Evolutionary conservation across 768 basidiomycete species (phyloP), one percentile per base, ranked within the genome.

Genomic region (Tulasnella sp.): DNA sequence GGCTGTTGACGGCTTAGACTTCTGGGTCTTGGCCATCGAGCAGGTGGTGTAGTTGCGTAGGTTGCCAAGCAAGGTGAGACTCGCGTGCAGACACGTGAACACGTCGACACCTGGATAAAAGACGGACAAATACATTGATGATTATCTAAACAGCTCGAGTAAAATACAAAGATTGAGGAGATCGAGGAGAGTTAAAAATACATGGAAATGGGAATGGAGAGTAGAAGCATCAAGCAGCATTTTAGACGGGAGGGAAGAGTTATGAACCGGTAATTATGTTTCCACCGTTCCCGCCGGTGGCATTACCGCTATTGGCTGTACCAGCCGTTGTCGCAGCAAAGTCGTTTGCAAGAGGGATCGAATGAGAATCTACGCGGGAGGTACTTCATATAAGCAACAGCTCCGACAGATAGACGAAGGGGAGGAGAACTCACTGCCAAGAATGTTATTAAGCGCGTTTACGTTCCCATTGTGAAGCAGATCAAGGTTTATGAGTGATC

Each of bases 21-120:
- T 53, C 34, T 53, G 32, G 34, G 34, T 15, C 34, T 7, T 38
- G 5, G 34, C 5, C 34, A 7, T 15, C 7, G 15, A 38, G 15
- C 7, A 38, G 5, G 34, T 38, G 5, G 34, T 38, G 34, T 38
- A n/a, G 34, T 38, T 7, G 34, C 15, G 34, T 5, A 15, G 15
- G 34, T 15, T 7, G 34, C 5, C n/a, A 15, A 38, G 5, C 34
- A 38, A 38, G 34, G 34, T 38, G 34, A 5, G 15, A 15, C 15
- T 38, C n/a, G n/a, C n/a, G n/a, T 38, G 7, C 32, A 11, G 29
- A 21, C n/a, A 21, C 52, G 52, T 7, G 34, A 38, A 53, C 52
- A 53, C 52, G 52, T 53, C 42, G 52, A 53, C 52, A 53, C 30
- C 30, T 38, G 27, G 32, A 32, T 34, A 53, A 32, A 53, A 32